Percentiles rank a stretch among this genome's conserved stretches.
Evolutionary conservation across 371 early-diverging fungal genomes (phyloP).

Genomic region (Rhizopus arrhizus): DNA sequence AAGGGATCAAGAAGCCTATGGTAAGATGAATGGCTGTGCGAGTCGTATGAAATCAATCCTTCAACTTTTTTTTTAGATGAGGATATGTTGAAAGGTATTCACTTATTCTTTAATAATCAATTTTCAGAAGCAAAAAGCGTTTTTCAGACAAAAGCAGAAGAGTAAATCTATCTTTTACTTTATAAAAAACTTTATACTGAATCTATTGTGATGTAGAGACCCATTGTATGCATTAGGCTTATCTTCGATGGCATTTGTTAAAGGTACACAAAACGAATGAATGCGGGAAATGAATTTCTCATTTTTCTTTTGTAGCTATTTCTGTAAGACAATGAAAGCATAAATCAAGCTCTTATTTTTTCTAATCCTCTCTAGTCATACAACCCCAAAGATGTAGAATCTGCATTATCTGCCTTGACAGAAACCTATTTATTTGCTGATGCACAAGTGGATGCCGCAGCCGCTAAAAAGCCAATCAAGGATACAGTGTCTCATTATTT

Average conservation of each 20-base stretch:
- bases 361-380: slow-evolving; percentile 41
- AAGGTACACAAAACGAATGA: slow-evolving; percentile 31
- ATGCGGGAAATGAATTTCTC: neutral
- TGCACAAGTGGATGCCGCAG: slow-evolving; percentile 55
- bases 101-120: slow-evolving; percentile 58
- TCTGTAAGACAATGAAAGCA: slow-evolving; percentile 17
- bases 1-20: slow-evolving; percentile 46
- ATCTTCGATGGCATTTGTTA: slow-evolving; percentile 46
- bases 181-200: neutral
- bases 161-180: slow-evolving; percentile 21
- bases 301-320: slow-evolving; percentile 19
- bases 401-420: slow-evolving; percentile 47
- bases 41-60: neutral
- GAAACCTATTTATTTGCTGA: slow-evolving; percentile 53
- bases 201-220: slow-evolving; percentile 26
- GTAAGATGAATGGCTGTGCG: slow-evolving; percentile 21
- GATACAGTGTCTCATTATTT: slow-evolving; percentile 45
- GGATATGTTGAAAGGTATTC: slow-evolving; percentile 50
- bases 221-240: slow-evolving; percentile 47
- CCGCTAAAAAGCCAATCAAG: slow-evolving; percentile 50
- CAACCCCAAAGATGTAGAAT: slow-evolving; percentile 51
- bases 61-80: slow-evolving; percentile 36
- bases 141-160: slow-evolving; percentile 36
- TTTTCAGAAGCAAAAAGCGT: slow-evolving; percentile 49
- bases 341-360: neutral